Conservation (phyloP, 2,329 filamentous ascomycete species). For the Scytalidium lignicola region DNA sequence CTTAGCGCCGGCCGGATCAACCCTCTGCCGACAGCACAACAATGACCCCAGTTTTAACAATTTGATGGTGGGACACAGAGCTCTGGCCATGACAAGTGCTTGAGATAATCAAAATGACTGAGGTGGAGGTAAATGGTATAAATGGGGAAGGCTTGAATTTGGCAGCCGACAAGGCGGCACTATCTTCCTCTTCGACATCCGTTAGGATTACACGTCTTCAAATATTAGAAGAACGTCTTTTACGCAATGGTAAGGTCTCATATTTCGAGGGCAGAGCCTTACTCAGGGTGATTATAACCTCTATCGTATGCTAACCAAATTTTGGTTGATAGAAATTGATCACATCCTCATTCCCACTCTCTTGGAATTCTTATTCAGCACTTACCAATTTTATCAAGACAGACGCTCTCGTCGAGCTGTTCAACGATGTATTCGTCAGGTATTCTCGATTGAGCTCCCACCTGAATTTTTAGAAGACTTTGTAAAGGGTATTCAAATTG, state of each 20-base stretch:
- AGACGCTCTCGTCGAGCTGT: constrained; percentile 77
- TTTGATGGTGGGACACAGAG: background rate
- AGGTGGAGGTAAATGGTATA: constrained; percentile 39
- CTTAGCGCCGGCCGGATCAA: background rate
- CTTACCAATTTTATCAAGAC: constrained; percentile 83
- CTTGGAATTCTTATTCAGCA: constrained; percentile 74
- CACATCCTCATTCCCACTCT: constrained; percentile 43
- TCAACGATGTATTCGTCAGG: constrained; percentile 68
- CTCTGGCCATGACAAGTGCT: constrained; percentile 24
- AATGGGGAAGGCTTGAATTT: constrained; percentile 49
- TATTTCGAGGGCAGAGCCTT: background rate
- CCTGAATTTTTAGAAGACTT: constrained; percentile 57
- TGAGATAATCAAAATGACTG: constrained; percentile 41
- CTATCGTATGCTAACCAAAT: constrained; percentile 12
- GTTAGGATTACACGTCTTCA: constrained; percentile 50
- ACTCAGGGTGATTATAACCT: background rate
- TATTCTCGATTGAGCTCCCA: constrained; percentile 55
- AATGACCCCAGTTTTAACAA: background rate
- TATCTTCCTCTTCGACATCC: constrained; percentile 59
- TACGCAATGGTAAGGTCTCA: constrained; percentile 45
- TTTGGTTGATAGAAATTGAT: constrained; percentile 29
- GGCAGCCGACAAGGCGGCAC: constrained; percentile 40
- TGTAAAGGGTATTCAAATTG: constrained; percentile 60
- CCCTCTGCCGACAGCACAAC: background rate
- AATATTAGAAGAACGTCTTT: constrained; percentile 51